phyloP scores from a whole-genome alignment of 805 yeast species.

The Kazachstania psychrophila region DNA sequence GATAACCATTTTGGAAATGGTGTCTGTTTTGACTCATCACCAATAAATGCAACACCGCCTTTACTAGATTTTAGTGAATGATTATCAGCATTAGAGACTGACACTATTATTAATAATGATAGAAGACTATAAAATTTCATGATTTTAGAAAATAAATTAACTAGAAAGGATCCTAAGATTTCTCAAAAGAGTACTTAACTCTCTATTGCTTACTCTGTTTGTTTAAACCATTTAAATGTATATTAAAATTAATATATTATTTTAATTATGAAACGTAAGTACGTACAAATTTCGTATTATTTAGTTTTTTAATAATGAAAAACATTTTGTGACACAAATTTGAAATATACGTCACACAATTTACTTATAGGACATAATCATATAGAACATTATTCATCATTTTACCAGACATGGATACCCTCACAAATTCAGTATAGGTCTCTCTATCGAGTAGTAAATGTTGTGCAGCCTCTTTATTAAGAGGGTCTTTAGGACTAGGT shows the following conservation, averaged over 20 bases:
- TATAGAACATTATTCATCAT: conserved; percentile 46
- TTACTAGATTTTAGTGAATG: neutral
- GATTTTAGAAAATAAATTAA: too few species aligned
- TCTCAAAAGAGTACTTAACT: too few species aligned
- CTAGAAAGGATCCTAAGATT: too few species aligned
- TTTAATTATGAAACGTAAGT: too few species aligned
- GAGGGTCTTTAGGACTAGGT: conserved; percentile 86
- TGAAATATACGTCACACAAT: too few species aligned
- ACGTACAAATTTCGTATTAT: too few species aligned
- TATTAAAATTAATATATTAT: too few species aligned
- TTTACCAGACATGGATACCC: conserved; percentile 64
- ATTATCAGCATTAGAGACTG: neutral
- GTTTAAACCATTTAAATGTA: too few species aligned
- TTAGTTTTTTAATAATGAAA: too few species aligned
- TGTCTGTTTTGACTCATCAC: conserved; percentile 15
- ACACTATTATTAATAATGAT: neutral
- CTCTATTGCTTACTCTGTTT: too few species aligned
- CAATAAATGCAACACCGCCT: conserved; percentile 8
- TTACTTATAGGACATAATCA: conserved; percentile 42
- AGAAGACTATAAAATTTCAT: neutral
- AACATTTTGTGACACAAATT: neutral
- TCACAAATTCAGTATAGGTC: conserved; percentile 49
- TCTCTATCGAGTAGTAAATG: conserved; percentile 38
- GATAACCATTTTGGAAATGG: conserved; percentile 77
- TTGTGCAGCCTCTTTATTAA: conserved; percentile 83